A percentile compares a stretch with the other conserved stretches of the same genome.
Evolutionary conservation across 345 rosid genomes (phyloP).

Genomic region (Gynandropsis gynandra): DNA sequence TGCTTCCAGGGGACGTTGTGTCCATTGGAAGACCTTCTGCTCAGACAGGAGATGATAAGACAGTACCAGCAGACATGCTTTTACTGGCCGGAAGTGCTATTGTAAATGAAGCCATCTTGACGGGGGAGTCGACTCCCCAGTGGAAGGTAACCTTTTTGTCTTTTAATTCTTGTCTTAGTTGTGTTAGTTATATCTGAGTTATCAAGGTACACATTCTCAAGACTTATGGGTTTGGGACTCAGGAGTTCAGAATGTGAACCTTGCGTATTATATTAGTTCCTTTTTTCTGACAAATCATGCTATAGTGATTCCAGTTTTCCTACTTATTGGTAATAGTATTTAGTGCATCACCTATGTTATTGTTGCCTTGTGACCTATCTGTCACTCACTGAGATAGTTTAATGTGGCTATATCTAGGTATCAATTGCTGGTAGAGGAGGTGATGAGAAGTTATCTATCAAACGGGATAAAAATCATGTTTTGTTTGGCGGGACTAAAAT

Average conservation of each 20-base stretch:
- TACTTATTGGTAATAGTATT: slow-evolving; percentile 5
- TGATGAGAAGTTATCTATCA: slow-evolving; percentile 65
- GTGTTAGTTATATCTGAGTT: slow-evolving; percentile 1
- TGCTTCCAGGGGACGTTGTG: slow-evolving; percentile 90
- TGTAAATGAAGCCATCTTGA: slow-evolving; percentile 97
- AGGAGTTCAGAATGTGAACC: no score
- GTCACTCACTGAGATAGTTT: slow-evolving; percentile 14
- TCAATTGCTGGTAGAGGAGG: slow-evolving; percentile 52
- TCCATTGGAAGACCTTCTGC: slow-evolving; percentile 89
- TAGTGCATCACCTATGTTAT: background rate
- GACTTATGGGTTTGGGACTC: background rate
- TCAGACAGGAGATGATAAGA: slow-evolving; percentile 81
- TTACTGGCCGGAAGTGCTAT: slow-evolving; percentile 94
- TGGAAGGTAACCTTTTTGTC: slow-evolving; percentile 88
- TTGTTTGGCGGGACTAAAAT: slow-evolving; percentile 98
- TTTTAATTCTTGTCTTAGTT: slow-evolving; percentile 1
- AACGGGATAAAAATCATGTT: slow-evolving; percentile 81
- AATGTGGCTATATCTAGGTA: slow-evolving; percentile 45
- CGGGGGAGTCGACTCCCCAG: slow-evolving; percentile 99
- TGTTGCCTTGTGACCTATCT: slow-evolving; percentile 8
- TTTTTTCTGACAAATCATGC: no score
- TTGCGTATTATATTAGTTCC: background rate
- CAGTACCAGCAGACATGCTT: slow-evolving; percentile 98
- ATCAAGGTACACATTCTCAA: background rate
- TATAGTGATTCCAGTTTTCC: background rate